Percentiles rank a stretch among this genome's conserved stretches.
These are phyloP conservation scores for Serendipita indica DNA, from an alignment of 768 basidiomycete genomes.

Conservation along the genomic window DNA sequence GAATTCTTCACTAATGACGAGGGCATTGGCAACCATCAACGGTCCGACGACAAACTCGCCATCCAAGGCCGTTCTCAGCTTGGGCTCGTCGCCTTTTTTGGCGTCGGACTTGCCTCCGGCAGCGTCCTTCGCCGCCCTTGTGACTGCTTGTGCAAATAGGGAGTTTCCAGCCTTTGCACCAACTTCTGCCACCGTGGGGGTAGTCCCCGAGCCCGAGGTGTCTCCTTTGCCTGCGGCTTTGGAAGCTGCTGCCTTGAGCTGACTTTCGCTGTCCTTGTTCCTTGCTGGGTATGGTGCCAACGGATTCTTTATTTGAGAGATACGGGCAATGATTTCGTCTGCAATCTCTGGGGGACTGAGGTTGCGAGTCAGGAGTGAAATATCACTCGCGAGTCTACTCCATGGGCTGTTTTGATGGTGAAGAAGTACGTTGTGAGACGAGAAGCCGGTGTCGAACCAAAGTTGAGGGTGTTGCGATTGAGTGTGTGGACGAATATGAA, in stretches of 20 bases:
- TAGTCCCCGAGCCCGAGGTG: no score
- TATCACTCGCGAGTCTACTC: neutral
- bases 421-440: no score
- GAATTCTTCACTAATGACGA: slow-evolving; percentile 47
- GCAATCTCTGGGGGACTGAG: neutral
- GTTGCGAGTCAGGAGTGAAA: neutral
- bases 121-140: neutral
- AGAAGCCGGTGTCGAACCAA: no score
- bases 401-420: slow-evolving; percentile 6
- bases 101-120: neutral
- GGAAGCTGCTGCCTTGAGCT: neutral
- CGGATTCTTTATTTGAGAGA: neutral
- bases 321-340: neutral
- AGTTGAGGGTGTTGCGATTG: no score
- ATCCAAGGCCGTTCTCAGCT: neutral
- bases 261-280: neutral
- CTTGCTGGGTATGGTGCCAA: neutral
- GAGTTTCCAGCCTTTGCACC: neutral
- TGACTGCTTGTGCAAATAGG: neutral
- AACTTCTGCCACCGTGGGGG: neutral
- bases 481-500: no score
- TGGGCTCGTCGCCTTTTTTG: no score
- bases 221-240: neutral
- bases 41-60: neutral
- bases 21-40: neutral